phyloP scores from a whole-genome alignment of 345 rosid species.

The Microthlaspi erraticum region DNA sequence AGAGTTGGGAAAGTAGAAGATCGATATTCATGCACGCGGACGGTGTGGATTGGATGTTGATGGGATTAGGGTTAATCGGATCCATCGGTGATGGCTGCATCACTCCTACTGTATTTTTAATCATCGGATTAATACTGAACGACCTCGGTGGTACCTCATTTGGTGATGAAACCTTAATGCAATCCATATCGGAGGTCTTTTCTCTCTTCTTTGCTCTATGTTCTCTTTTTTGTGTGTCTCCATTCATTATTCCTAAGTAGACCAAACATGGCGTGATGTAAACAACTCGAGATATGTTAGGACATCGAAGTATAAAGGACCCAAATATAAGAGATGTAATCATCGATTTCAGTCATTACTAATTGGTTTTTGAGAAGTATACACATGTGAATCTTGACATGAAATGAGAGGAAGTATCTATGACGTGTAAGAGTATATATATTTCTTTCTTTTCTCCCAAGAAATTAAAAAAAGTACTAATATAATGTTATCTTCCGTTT shows the following conservation, averaged over 20 bases:
- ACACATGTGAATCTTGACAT: neutral
- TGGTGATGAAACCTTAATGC: slow-evolving; percentile 37
- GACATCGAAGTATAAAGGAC: no score
- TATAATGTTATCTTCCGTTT: neutral
- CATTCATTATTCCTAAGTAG: neutral
- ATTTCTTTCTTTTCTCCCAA: no score
- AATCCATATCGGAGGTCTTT: slow-evolving; percentile 56
- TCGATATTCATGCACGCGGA: slow-evolving; percentile 75
- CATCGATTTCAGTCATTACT: no score
- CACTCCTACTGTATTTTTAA: slow-evolving; percentile 51
- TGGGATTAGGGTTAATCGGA: slow-evolving; percentile 70
- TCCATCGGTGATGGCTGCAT: slow-evolving; percentile 71
- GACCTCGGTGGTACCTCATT: slow-evolving; percentile 54
- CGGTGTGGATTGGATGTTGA: slow-evolving; percentile 56
- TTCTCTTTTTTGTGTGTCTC: neutral
- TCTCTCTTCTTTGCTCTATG: slow-evolving; percentile 4
- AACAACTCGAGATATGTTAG: no score
- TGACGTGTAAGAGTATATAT: neutral
- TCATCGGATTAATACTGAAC: slow-evolving; percentile 64
- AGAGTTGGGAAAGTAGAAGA: slow-evolving; percentile 42
- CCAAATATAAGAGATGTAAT: no score
- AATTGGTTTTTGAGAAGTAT: no score
- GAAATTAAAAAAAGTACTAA: neutral
- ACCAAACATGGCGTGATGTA: slow-evolving; percentile 1
- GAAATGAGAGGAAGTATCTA: neutral